Conservation (phyloP, 1,284 basidiomycete species). For the Microstroma glucosiphilum region DNA sequence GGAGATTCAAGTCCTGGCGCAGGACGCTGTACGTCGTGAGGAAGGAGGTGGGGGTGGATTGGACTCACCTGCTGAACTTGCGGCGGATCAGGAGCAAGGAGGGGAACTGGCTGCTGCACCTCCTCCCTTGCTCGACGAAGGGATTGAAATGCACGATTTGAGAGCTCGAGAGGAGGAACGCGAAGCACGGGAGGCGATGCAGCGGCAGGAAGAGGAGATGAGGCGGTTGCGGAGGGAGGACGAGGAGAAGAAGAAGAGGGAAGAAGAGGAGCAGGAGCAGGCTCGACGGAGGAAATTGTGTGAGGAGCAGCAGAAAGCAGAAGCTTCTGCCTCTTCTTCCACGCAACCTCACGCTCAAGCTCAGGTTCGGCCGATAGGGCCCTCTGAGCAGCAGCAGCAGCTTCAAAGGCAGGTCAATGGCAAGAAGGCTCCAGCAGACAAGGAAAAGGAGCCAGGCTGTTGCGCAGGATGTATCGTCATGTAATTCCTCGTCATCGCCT, state of each 20-base stretch:
- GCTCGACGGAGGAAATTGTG: background rate
- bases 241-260: background rate
- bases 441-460: background rate
- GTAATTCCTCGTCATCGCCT: background rate
- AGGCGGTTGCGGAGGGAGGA: background rate
- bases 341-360: background rate
- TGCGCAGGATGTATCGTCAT: constrained; percentile 1
- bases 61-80: background rate
- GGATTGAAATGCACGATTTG: background rate
- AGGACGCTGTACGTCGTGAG: background rate
- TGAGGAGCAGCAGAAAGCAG: background rate
- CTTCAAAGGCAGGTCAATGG: background rate
- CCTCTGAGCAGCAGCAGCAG: background rate
- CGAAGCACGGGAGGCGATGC: background rate
- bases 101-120: background rate
- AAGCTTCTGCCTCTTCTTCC: background rate
- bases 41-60: background rate
- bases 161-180: background rate
- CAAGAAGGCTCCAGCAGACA: background rate
- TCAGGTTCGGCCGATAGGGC: background rate
- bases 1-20: constrained; percentile 11
- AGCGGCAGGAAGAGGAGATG: background rate
- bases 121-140: background rate
- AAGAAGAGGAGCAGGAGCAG: background rate
- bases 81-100: background rate